A percentile compares a stretch with the other conserved stretches of the same genome.
phyloP scores from a whole-genome alignment of 257 asterid genomes.

The Nicotiana tomentosiformis region DNA sequence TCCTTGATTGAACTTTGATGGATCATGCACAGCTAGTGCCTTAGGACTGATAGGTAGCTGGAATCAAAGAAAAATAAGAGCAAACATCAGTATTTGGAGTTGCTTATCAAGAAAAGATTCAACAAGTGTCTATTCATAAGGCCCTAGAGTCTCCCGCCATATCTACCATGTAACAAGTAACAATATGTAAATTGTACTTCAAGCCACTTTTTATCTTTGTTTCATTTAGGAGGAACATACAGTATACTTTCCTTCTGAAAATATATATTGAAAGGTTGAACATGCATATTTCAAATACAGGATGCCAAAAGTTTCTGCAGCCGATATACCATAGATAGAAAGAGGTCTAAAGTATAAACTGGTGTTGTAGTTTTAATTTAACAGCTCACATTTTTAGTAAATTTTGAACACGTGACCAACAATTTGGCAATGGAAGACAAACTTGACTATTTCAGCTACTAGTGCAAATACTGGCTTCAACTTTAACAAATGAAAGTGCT shows the following conservation, averaged over 20 bases:
- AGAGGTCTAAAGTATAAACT: background rate
- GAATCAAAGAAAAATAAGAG: slow-evolving; percentile 34
- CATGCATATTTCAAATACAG: background rate
- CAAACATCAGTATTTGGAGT: background rate
- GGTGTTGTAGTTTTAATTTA: background rate
- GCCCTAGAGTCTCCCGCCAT: background rate
- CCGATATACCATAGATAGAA: background rate
- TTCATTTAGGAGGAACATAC: background rate
- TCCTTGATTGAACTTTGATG: slow-evolving; percentile 10
- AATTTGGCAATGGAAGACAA: background rate
- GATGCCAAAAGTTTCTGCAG: background rate
- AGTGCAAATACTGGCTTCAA: background rate
- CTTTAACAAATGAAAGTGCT: background rate
- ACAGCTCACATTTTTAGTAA: background rate
- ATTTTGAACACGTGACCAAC: background rate
- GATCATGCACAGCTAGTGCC: slow-evolving; percentile 23
- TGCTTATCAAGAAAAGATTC: background rate
- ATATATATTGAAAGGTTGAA: background rate
- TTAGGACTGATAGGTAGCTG: slow-evolving; percentile 24
- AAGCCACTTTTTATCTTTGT: background rate
- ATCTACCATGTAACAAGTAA: background rate
- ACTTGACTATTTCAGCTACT: background rate
- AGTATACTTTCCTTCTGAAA: background rate
- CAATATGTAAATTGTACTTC: background rate
- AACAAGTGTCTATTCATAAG: background rate